Evolutionary conservation across 768 basidiomycete genomes (phyloP).

Genomic region (Termitomyces sp.): DNA sequence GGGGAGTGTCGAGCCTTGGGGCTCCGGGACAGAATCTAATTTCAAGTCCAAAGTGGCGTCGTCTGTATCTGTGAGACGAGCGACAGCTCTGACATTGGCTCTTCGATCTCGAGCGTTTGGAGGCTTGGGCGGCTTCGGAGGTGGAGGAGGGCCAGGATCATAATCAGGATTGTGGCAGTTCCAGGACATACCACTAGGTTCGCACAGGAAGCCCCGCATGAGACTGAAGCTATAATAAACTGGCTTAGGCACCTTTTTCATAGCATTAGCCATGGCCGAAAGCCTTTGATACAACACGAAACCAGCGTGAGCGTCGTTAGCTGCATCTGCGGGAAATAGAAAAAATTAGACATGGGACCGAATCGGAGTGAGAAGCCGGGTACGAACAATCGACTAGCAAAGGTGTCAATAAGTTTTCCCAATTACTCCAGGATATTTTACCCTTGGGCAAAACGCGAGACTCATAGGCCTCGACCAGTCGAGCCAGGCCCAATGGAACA

Average conservation of each 20-base stretch:
- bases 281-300: slow-evolving; percentile 47
- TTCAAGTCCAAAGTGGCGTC: too few relatives aligned
- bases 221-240: slow-evolving; percentile 56
- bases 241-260: slow-evolving; percentile 27
- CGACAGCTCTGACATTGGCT: background rate
- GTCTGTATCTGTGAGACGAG: background rate
- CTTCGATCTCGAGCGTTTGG: slow-evolving; percentile 9
- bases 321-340: slow-evolving; percentile 41
- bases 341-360: background rate
- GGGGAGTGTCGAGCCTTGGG: background rate
- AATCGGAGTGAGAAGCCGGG: background rate
- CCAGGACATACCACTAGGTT: slow-evolving; percentile 45
- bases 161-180: slow-evolving; percentile 56
- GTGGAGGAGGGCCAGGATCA: slow-evolving; percentile 66
- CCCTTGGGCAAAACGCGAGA: slow-evolving; percentile 50
- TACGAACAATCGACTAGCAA: slow-evolving; percentile 58
- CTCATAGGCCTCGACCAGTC: slow-evolving; percentile 59
- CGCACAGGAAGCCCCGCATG: slow-evolving; percentile 38
- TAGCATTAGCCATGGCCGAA: slow-evolving; percentile 29
- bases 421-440: slow-evolving; percentile 58
- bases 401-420: slow-evolving; percentile 46
- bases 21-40: background rate
- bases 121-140: slow-evolving; percentile 29
- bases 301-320: slow-evolving; percentile 67
- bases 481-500: slow-evolving; percentile 54